Evolutionary conservation across 345 rosid species (phyloP), one percentile per base, ranked within the genome.

Genomic region (Brassica cretica): DNA sequence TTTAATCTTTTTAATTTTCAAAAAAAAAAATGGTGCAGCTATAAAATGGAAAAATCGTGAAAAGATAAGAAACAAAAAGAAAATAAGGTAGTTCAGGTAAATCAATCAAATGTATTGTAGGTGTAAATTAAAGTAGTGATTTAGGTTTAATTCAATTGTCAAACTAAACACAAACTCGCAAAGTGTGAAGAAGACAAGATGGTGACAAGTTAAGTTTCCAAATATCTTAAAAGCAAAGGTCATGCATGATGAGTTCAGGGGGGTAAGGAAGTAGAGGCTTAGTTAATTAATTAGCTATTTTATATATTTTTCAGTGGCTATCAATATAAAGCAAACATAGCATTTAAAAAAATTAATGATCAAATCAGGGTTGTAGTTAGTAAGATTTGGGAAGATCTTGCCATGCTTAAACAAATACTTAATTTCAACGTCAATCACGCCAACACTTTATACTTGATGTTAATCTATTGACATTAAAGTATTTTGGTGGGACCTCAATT

Each of bases 371-470:
- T 76, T 84, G 91, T 79, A 78, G 91, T 82, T 85, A 87, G 95
- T 85, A 86, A 88, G 90, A 90, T 90, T 72, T 77, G 84, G 64
- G 65, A 83, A 90, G 91, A 87, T 88, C 82, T 88, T 79, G 77
- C 66, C 77, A 58, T 64, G 18, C 49, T 81, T 80, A 82, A 85
- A 81, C 64, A 80, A 80, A 71, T 76, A 71, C 64, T 60, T 78
- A 53, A 80, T 82, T 81, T 86, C 84, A 81, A 86, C 92, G 91
- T 87, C 93, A 90, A 90, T 90, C 91, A 88, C 91, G 95, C 93
- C 80, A 85, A 77, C 84, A 81, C 77, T 81, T 81, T 58, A 64
- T 62, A 80, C 79, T 74, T 74, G 82, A 80, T 80, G 82, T 80
- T 78, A 80, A 74, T 74, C 71, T 80, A 80, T 74, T 41, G 12